Evolutionary conservation across 176 grass and related monocot species (phyloP), one percentile per base, ranked within the genome.

Genomic region (Oryza glaberrima): DNA sequence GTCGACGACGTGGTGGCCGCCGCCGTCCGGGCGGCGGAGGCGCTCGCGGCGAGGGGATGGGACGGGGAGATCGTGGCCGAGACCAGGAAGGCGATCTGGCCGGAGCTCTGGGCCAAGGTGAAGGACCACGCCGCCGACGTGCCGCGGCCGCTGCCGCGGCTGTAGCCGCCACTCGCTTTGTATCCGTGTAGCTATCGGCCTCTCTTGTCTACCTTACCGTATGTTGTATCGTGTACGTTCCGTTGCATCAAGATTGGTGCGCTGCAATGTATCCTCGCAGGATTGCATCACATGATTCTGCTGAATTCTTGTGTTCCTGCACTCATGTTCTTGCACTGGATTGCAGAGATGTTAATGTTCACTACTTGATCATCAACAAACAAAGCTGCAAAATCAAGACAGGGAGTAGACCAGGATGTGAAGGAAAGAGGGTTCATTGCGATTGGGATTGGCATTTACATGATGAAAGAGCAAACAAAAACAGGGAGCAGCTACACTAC

Each of bases 31-130:
- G 4, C 75, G 52, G 89, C 75, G 0, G 87, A 88, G 84, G 78
- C 60, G 17, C 87, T 94, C 35, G 89, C 81, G 5, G 87, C 52
- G 28, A 89, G 51, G 54, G 85, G 83, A 2, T 94, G 84, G 89
- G 41, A 88, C 13, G 85, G 87, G 9, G 78, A 79, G 44, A 79
- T 84, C 26, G 72, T 89, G 36, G 82, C 89, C 0, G 43, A 77
- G 69, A 85, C 87, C 35, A 41, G 84, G 74, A 91, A 82, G 84
- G 51, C 68, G 23, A 75, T 45, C 45, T 90, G 88, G 65, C 82
- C 87, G 54, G 70, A 46, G 26, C 20, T 76, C 15, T 90, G 87
- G 70, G 68, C 14, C 5, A 84, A 84, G 46, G 84, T 82, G 35
- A 63, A 78, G 25, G 68, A 86, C 46, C 12, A 68, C 26, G 44